Base-by-base conservation (phyloP, 148 eudicot genomes). In the Amaranthus cruentus region DNA sequence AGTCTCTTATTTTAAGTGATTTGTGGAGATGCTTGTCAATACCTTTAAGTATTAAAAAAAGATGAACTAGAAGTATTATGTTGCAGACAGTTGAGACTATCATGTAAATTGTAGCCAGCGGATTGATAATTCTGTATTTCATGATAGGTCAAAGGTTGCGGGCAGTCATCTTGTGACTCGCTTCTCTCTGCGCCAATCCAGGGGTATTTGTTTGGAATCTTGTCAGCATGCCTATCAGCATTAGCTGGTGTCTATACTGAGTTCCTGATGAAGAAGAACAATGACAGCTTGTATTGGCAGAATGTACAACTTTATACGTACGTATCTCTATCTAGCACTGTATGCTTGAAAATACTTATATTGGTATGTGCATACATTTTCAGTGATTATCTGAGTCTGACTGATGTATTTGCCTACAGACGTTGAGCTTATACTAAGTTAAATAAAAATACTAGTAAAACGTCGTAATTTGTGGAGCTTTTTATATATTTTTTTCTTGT, bases 211-310 rank as follows among this genome's bases (percentile, higher is more conserved):
- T 69, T 95, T 78, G 98, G 99, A 3, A 63, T 91, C 74, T 74
- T 95, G 76, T 95, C 97, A 66, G 97, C 99, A 74, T 95, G 99
- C 81, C 89, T 95, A 64, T 95, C 99, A n/a, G 99, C 99, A 58
- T 79, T 90, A 72, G 99, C 99, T 73, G 99, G 99, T 81, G 92
- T 95, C 56, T 95, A 92, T 81, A 95, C 99, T 9, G 99, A 95
- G 77, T 95, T 90, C 83, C 84, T 92, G 82, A 88, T 91, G 98
- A 94, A 94, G 88, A 94, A 91, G 83, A 94, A 94, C 76, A 94
- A 87, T 83, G 98, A 91, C 81, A 88, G 93, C 83, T 79, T 91
- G 65, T 88, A 91, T 82, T 94, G 98, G 98, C 98, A 94, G 86
- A 94, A 94, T 78, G 90, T 91, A 56, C 98, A 88, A 83, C 88